phyloP scores from a whole-genome alignment of 2,329 filamentous ascomycete species.

The Beauveria pseudobassiana region DNA sequence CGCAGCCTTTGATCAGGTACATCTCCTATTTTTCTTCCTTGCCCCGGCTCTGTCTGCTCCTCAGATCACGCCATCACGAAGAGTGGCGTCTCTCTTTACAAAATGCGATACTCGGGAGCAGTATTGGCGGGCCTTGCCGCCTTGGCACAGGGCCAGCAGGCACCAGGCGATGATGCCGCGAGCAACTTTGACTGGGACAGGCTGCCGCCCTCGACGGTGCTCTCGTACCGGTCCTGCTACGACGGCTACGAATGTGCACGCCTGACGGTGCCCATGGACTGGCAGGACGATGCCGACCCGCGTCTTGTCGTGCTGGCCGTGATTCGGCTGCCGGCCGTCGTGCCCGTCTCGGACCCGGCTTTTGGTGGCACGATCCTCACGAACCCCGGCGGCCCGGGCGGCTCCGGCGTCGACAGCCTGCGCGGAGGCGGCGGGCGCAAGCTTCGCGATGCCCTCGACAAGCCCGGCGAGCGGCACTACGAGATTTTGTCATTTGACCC shows the following conservation, averaged over 20 bases:
- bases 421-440: slow-evolving; percentile 12
- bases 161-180: not conserved
- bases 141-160: not conserved
- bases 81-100: not conserved
- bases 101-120: not conserved
- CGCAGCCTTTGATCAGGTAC: not conserved
- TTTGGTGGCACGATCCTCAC: slow-evolving; percentile 28
- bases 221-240: slow-evolving; percentile 28
- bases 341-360: slow-evolving; percentile 22
- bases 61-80: not conserved
- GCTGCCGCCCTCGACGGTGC: slow-evolving; percentile 22
- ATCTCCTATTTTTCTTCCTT: not conserved
- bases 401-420: slow-evolving; percentile 22
- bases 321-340: slow-evolving; percentile 24
- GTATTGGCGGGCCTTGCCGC: not conserved
- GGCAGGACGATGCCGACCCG: slow-evolving; percentile 18
- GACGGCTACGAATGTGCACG: slow-evolving; percentile 26
- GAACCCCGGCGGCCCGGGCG: slow-evolving; percentile 33
- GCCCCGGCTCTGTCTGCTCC: not conserved
- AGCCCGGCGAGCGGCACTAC: slow-evolving; percentile 21
- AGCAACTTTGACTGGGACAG: slow-evolving; percentile 21
- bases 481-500: slow-evolving; percentile 31
- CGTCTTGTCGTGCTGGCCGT: slow-evolving; percentile 26
- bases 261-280: slow-evolving; percentile 30
- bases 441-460: slow-evolving; percentile 20